A percentile compares a stretch with the other conserved stretches of the same genome.
Evolutionary conservation across 208 protist species (phyloP).

Genomic region (Leishmania tarentolae): DNA sequence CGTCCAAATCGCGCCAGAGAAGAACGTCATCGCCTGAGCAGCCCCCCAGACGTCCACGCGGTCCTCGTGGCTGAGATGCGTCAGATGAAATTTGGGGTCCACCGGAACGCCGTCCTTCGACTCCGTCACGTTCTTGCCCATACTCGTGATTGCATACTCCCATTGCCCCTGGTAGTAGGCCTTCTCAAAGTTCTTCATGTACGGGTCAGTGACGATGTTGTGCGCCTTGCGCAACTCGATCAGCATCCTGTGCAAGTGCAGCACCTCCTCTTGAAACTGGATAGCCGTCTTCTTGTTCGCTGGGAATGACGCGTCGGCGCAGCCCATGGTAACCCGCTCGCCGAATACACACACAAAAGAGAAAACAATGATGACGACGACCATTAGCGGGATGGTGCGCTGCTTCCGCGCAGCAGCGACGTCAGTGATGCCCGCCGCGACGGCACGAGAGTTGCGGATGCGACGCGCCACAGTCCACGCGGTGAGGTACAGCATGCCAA

Average conservation of each 20-base stretch:
- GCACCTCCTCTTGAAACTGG: constrained; percentile 48
- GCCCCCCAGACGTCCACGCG: constrained; percentile 57
- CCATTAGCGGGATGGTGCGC: constrained; percentile 55
- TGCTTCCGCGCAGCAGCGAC: constrained; percentile 44
- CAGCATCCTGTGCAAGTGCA: constrained; percentile 63
- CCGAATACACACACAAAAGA: constrained; percentile 44
- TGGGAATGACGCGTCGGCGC: constrained; percentile 41
- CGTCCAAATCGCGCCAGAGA: constrained; percentile 85
- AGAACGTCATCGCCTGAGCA: constrained; percentile 69
- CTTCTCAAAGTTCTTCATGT: constrained; percentile 38
- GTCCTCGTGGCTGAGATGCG: constrained; percentile 28
- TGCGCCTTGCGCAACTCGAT: constrained; percentile 39
- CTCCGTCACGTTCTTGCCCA: constrained; percentile 48
- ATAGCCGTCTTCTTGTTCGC: constrained; percentile 43
- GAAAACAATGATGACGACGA: constrained; percentile 44
- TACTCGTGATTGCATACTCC: constrained; percentile 34
- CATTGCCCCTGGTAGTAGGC: constrained; percentile 39
- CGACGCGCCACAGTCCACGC: constrained; percentile 31
- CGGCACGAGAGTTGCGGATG: constrained; percentile 26
- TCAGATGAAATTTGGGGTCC: constrained; percentile 26
- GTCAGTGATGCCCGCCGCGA: constrained; percentile 23
- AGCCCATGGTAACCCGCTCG: constrained; percentile 38
- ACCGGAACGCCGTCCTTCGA: constrained; percentile 16
- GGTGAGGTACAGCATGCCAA: constrained; percentile 27
- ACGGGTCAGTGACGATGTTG: constrained; percentile 53